Percentiles rank a stretch among this genome's conserved stretches.
Conservation (phyloP, 225 moss, liverwort and hornwort species). For the Climacium dendroides region DNA sequence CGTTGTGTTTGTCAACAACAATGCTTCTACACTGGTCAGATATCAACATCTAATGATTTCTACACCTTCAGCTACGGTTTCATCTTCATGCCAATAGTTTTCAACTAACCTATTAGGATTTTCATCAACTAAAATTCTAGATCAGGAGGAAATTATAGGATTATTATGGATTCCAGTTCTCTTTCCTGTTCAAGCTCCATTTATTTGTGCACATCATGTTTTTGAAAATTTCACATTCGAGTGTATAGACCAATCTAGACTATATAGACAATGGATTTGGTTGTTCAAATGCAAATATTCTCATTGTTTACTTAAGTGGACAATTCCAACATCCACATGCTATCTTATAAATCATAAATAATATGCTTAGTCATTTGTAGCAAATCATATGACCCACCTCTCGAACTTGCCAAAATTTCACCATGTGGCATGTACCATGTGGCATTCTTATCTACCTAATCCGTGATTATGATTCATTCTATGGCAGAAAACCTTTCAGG, state of each 20-base stretch:
- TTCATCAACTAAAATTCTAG: neutral
- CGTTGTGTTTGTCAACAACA: slow-evolving; percentile 23
- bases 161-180: neutral
- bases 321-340: neutral
- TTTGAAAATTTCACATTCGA: neutral
- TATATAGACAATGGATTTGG: neutral
- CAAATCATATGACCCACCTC: neutral
- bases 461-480: neutral
- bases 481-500: neutral
- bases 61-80: neutral
- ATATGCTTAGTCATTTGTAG: too few relatives aligned
- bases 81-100: neutral
- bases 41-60: neutral
- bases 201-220: neutral
- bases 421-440: too few relatives aligned
- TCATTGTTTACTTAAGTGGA: neutral
- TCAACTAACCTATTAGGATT: neutral
- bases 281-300: neutral
- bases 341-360: neutral
- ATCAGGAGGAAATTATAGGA: neutral
- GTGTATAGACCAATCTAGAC: neutral
- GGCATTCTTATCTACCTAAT: neutral
- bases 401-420: neutral
- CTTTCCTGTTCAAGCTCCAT: neutral
- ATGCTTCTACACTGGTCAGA: slow-evolving; percentile 22